Evolutionary conservation across 2,329 filamentous ascomycete species (phyloP), one percentile per base, ranked within the genome.

Genomic region (Colletotrichum scovillei): DNA sequence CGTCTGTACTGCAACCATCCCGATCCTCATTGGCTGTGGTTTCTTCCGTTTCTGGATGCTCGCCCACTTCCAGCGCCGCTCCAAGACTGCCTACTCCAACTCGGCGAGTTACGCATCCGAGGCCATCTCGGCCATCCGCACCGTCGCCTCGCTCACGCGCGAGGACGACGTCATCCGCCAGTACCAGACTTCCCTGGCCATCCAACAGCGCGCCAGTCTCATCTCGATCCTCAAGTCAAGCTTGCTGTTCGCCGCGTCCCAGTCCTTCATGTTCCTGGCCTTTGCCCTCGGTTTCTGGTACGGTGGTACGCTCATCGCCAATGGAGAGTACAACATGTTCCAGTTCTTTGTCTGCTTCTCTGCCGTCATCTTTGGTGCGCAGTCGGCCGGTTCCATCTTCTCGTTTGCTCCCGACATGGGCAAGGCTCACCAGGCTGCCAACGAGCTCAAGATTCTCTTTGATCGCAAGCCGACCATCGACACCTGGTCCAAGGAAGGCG

Each of bases 201-300:
- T 78, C 1, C 95, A 97, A 81, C 91, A 92, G 63, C 89, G 88
- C 67, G 86, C 87, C 59, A 94, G 93, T 74, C 82, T 97, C 49
- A 87, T 88, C 11, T 97, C 94, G 0, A 90, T 98, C 38, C 81
- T 95, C 73, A 93, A 92, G 78, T 95, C 94, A 0, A 95, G 94
- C 12, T 80, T 88, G 1, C 89, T 98, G 5, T 98, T 97, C 79
- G 95, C 95, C 0, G 89, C 92, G 1, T 94, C 95, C 0, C 95
- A 98, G 83, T 95, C 93, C 0, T 85, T 97, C 72, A 90, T 94
- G 74, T 97, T 97, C 84, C 87, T 95, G 59, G 94, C 92, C 76
- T 92, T 97, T 73, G 95, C 95, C 0, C 90, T 98, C 4, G 95
- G 93, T 2, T 98, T 98, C 86, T 98, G 94, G 94, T 98, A 97